Conservation (phyloP, 768 basidiomycete genomes). For the Tylopilus vinaceipallidus region DNA sequence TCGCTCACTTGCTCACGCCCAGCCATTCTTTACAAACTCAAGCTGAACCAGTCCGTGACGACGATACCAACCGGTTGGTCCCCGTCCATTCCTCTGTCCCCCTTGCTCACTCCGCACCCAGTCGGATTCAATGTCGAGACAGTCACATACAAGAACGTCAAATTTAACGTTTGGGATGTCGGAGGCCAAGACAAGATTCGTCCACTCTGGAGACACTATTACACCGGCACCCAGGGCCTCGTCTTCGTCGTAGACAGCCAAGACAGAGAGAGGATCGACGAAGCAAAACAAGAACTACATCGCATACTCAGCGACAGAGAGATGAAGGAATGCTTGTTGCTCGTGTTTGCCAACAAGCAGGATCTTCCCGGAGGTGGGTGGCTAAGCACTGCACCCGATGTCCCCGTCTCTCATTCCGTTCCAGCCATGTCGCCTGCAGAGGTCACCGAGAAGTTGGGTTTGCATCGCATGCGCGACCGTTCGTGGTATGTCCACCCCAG, state of each 20-base stretch:
- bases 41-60: constrained; percentile 97
- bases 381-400: background rate
- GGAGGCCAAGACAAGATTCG: constrained; percentile 99
- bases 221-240: constrained; percentile 97
- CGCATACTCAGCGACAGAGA: constrained; percentile 95
- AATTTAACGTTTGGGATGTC: constrained; percentile 95
- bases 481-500: constrained; percentile 99
- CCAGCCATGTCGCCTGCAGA: constrained; percentile 97
- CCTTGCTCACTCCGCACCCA: constrained; percentile 27
- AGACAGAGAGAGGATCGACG: constrained; percentile 92
- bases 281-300: constrained; percentile 94
- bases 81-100: background rate
- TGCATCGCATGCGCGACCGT: constrained; percentile 94
- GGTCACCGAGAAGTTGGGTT: constrained; percentile 94
- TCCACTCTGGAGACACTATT: constrained; percentile 98
- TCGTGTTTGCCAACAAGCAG: constrained; percentile 99
- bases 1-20: constrained; percentile 9
- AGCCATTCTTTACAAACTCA: constrained; percentile 99
- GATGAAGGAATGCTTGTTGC: constrained; percentile 95
- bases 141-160: constrained; percentile 98
- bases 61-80: constrained; percentile 89
- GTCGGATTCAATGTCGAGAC: constrained; percentile 99
- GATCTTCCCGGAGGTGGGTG: constrained; percentile 91
- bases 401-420: constrained; percentile 1
- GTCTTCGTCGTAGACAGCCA: constrained; percentile 98